phyloP scores from a whole-genome alignment of 345 rosid species.

The Acer negundo region DNA sequence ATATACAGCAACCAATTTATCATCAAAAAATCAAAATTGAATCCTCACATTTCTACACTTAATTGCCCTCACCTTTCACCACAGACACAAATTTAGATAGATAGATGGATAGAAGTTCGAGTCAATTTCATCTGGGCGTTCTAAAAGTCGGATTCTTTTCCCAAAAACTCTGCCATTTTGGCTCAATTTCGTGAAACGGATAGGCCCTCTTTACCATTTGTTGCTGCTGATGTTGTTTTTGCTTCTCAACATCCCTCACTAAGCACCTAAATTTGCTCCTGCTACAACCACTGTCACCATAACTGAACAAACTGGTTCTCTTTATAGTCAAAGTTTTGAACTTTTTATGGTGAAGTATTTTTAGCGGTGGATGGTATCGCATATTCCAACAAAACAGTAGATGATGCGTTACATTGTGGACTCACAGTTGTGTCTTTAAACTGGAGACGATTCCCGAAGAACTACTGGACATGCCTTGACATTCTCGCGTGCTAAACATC shows the following conservation, averaged over 20 bases:
- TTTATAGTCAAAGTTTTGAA: background rate
- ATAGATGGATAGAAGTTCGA: background rate
- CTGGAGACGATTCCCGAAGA: background rate
- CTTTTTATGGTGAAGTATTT: slow-evolving; percentile 25
- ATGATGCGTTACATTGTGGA: slow-evolving; percentile 27
- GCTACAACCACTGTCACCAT: slow-evolving; percentile 1
- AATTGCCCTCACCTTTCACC: background rate
- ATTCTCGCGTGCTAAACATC: slow-evolving; percentile 72
- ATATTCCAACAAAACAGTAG: slow-evolving; percentile 1
- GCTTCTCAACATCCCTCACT: slow-evolving; percentile 22
- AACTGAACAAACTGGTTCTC: slow-evolving; percentile 8
- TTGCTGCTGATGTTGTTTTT: background rate
- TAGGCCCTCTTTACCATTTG: slow-evolving; percentile 58
- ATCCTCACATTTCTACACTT: background rate
- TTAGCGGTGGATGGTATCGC: slow-evolving; percentile 15
- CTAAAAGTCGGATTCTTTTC: slow-evolving; percentile 70
- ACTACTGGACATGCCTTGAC: slow-evolving; percentile 44
- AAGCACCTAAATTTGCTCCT: slow-evolving; percentile 13
- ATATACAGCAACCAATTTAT: background rate
- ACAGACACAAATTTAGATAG: background rate
- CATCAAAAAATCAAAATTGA: background rate
- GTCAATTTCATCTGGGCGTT: slow-evolving; percentile 80
- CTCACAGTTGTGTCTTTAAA: no score
- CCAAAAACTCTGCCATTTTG: slow-evolving; percentile 93
- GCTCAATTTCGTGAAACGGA: slow-evolving; percentile 90